phyloP scores from a whole-genome alignment of 2,329 filamentous ascomycete genomes.

The Alternaria ventricosa region DNA sequence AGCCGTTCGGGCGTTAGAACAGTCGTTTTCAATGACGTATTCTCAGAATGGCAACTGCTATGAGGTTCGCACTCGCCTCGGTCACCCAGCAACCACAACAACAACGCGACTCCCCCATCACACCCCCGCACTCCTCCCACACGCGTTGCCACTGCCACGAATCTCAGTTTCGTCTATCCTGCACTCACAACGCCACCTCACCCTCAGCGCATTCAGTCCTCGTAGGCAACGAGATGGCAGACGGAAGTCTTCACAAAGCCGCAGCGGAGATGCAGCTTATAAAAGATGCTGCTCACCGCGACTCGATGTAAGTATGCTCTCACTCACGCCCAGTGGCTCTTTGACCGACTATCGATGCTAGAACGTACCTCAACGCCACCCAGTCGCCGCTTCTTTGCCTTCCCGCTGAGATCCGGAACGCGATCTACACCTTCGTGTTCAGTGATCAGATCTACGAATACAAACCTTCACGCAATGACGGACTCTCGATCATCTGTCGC shows the following conservation, averaged over 20 bases:
- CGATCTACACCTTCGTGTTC: slow-evolving; percentile 6
- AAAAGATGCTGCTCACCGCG: neutral
- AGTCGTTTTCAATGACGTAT: neutral
- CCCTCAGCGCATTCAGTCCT: neutral
- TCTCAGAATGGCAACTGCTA: neutral
- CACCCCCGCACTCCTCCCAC: neutral
- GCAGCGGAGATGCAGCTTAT: neutral
- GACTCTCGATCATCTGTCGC: neutral
- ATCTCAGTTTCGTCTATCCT: rapidly evolving
- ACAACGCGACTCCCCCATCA: neutral
- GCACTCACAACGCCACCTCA: neutral
- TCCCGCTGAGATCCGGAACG: slow-evolving; percentile 8
- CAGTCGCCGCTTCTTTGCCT: neutral
- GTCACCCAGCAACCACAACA: neutral
- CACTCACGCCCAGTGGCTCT: rapidly evolving
- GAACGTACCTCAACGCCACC: neutral
- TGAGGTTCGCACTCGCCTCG: neutral
- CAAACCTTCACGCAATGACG: rapidly evolving
- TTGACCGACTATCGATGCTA: neutral
- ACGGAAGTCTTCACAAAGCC: neutral
- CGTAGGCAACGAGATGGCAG: neutral
- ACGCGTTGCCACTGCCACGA: neutral
- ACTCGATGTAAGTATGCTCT: neutral
- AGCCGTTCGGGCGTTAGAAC: no score
- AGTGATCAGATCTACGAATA: neutral